Conservation (phyloP, 371 early-diverging fungal genomes). For the Actinomortierella wolfii region DNA sequence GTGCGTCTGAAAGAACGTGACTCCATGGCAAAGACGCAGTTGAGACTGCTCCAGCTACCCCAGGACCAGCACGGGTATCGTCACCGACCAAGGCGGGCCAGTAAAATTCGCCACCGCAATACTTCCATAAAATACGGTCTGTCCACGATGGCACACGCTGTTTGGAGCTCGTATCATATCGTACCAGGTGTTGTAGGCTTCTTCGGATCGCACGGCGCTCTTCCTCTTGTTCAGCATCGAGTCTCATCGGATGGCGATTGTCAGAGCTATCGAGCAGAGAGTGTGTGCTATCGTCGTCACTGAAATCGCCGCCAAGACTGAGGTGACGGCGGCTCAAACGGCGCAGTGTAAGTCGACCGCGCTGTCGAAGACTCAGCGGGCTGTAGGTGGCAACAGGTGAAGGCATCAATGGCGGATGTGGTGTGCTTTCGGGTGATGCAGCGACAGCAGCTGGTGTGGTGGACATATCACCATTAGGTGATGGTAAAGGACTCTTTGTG, state of each 20-base stretch:
- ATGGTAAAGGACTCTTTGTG: too few relatives aligned
- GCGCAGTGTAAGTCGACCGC: too few relatives aligned
- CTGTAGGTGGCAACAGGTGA: too few relatives aligned
- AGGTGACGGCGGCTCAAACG: too few relatives aligned
- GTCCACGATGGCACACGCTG: slow-evolving; percentile 91
- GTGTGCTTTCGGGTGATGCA: too few relatives aligned
- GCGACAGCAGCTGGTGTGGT: too few relatives aligned
- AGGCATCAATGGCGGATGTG: too few relatives aligned
- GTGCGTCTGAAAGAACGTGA: too few relatives aligned
- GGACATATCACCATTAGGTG: too few relatives aligned
- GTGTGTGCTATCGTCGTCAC: background rate
- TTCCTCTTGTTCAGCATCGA: background rate
- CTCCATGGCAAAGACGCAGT: too few relatives aligned
- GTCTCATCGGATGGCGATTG: background rate
- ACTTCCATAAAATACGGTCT: slow-evolving; percentile 82
- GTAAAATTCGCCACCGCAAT: slow-evolving; percentile 35
- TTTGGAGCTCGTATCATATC: slow-evolving; percentile 80
- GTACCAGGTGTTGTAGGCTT: slow-evolving; percentile 15
- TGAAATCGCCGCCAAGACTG: slow-evolving; percentile 9
- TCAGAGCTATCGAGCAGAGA: background rate
- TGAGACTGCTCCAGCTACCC: too few relatives aligned
- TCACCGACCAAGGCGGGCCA: slow-evolving; percentile 32
- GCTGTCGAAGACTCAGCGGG: too few relatives aligned
- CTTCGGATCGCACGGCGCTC: background rate
- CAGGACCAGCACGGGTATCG: background rate